Base-by-base conservation (phyloP, 1,139 yeast genomes). In the Suhomyces anneliseae region DNA sequence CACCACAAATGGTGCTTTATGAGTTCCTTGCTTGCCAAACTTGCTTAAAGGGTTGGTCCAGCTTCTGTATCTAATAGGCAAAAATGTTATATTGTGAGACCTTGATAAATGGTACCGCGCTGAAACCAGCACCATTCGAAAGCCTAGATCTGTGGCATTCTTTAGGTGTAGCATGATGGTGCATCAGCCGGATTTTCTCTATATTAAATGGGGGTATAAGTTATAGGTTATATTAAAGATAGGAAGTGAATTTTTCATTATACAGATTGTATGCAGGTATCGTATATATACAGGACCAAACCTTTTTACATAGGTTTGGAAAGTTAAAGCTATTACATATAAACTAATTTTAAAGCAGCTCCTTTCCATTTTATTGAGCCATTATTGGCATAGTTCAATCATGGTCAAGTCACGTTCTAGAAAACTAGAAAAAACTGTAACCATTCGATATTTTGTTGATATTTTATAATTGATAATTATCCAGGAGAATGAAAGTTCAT, bases 11-110 rank as follows among this genome's bases (percentile, higher is more conserved):
- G n/a, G 5, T 1, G 32, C 7, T 19, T 19, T 34, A 7, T 31
- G 26, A 7, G 34, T 6, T 11, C 15, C 11, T 19, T 42, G 42
- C 9, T 39, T 40, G n/a, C 34, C 52, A 46, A 60, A 61, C 40
- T 46, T 51, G 47, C 65, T 59, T 34, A 61, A 40, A 6, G 65
- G 64, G 40, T 57, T 61, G 32, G 55, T 50, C 68, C 67, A 49
- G 39, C 44, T 40, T 37, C 44, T 38, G 14, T 27, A 19, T 27
- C 49, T 26, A 8, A 40, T 4, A 8, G 38, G 15, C 6, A 14
- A 27, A 12, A 34, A 12, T 11, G 19, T 7, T 12, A 27, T 15
- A 11, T 40, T 33, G 8, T 10, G 34, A 10, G 27, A 9, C 19
- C 36, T 1, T 6, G 24, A 11, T 19, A 34, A 27, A 38, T 8